Evolutionary conservation across 2,329 filamentous ascomycete species (phyloP), one percentile per base, ranked within the genome.

Genomic region (Periconia digitata): DNA sequence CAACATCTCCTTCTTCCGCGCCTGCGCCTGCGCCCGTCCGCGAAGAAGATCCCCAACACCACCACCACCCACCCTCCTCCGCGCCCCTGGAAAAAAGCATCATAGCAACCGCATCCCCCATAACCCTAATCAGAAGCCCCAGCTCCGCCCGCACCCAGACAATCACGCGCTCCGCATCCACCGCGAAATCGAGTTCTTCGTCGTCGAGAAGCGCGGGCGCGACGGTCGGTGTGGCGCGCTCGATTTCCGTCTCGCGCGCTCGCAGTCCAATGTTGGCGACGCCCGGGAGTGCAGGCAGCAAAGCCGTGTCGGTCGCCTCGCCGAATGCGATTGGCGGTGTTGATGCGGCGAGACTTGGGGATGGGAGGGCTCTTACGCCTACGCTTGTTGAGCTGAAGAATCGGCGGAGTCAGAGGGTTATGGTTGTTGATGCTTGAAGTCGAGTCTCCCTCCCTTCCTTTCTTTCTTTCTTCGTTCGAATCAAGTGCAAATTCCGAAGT

Each of bases 321-420:
- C 2, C 18, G 12, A 24, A 16, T 16, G 13, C 21, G 2, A 15
- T 40, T 15, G 38, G 21, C n/a, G 16, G n/a, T n/a, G n/a, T n/a
- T n/a, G n/a, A n/a, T n/a, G n/a, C n/a, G n/a, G 27, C 5, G 40
- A 53, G 59, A 12, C 32, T 69, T 24, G 58, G 64, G 3, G 65
- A 69, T 6, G 49, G 49, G 18, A 58, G 61, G 44, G 51, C 59
- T 15, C 55, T 72, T 4, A 70, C 63, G 23, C 69, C 69, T 13
- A 71, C 62, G 2, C 52, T 72, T 51, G 69, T 72, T 6, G 66
- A 72, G 40, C 56, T 72, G 29, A 60, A 59, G 50, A 69, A 70
- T 24, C 54, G 67, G 12, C 68, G 62, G 56, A 70, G 66, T 47
- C 67, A 70, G 38, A 54, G 63, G 40, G 69, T 70, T 35, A 62